Evolutionary conservation across 805 yeast genomes (phyloP), one percentile per base, ranked within the genome.

Genomic region (Yamadazyma philogaea): DNA sequence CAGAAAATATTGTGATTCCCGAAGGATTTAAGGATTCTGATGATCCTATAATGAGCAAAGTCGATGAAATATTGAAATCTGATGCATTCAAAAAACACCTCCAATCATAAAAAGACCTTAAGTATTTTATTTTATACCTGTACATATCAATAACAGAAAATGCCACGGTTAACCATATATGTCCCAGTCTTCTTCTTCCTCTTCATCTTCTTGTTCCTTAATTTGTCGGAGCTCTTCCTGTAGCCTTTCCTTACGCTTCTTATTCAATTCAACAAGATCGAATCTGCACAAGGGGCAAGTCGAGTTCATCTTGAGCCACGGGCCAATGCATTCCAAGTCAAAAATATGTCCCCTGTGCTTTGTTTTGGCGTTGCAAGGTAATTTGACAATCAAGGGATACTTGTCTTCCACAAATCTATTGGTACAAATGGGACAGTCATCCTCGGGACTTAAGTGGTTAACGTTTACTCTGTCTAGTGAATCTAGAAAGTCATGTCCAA

Each of bases 201-300:
- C 72, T 40, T 79, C 81, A 8, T 76, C 77, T 53, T 66, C 58
- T 52, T 63, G 59, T 66, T 77, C 67, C 66, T 77, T 39, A 1
- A 65, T 63, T 20, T 54, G 47, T 34, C 55, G 47, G 8, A 68
- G 53, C 48, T 68, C 74, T 42, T 59, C 60, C 24, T 60, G 66
- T 14, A 70, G 51, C 45, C 56, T 56, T 40, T 61, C 57, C 43
- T 52, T 55, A 15, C 71, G 46, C 32, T 56, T 54, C 35, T 52
- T 49, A 18, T 55, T 57, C 4, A 58, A 59, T 26, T 71, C 76
- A 16, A 77, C 59, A 19, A 90, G 78, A 55, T 88, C 82, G 46
- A 75, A 79, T 49, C 98, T 72, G 57, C 97, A 91, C 54, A 91
- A 61, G 0, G 98, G 98, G 56, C 98, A 90, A 0, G 87, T 83